Evolutionary conservation across 495 filamentous ascomycete genomes (phyloP).

Genomic region (Annulohypoxylon moriforme): DNA sequence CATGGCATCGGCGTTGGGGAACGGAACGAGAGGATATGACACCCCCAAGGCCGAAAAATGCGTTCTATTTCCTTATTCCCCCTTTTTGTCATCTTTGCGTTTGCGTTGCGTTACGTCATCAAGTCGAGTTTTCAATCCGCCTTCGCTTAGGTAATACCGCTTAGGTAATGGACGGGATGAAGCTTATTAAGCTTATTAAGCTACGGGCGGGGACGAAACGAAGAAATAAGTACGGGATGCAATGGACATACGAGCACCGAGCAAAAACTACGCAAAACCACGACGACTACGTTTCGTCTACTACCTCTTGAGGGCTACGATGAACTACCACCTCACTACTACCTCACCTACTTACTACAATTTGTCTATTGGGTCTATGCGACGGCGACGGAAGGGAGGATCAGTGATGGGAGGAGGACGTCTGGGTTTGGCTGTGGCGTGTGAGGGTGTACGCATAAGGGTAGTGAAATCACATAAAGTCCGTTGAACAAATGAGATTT

Average conservation of each 20-base stretch:
- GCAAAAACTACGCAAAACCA: neutral
- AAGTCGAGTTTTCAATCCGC: neutral
- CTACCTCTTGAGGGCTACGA: neutral
- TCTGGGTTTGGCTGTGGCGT: neutral
- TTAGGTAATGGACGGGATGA: neutral
- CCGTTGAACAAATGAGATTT: neutral
- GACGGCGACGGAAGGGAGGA: neutral
- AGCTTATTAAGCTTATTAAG: neutral
- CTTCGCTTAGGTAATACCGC: neutral
- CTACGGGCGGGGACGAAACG: neutral
- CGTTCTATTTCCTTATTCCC: neutral
- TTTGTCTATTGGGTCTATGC: neutral
- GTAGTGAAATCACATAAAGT: neutral
- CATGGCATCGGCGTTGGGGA: constrained; percentile 21
- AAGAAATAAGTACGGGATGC: neutral
- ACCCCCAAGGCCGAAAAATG: neutral
- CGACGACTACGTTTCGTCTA: neutral
- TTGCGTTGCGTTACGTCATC: neutral
- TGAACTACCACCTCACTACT: neutral
- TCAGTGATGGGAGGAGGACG: neutral
- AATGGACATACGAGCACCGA: neutral
- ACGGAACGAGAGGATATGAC: constrained; percentile 13
- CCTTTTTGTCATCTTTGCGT: neutral
- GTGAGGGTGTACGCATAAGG: neutral
- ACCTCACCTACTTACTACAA: neutral